A percentile compares a stretch with the other conserved stretches of the same genome.
phyloP scores from a whole-genome alignment of 1,139 yeast genomes.

The Pneumocystis sp. region DNA sequence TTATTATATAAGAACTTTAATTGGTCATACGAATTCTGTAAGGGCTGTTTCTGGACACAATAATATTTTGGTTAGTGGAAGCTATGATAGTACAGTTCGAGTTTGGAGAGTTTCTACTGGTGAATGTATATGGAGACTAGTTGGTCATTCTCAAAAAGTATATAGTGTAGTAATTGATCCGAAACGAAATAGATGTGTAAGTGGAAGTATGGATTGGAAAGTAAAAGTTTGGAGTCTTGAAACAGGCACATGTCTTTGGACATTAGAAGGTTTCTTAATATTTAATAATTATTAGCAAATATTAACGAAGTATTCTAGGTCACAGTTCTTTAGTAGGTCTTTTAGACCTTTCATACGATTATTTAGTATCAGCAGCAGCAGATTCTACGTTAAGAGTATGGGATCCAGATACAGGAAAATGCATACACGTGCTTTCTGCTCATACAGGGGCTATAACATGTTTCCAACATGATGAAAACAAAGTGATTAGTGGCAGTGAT shows the following conservation, averaged over 20 bases:
- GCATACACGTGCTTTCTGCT: slow-evolving; percentile 58
- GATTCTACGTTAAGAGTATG: slow-evolving; percentile 83
- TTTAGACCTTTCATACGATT: slow-evolving; percentile 59
- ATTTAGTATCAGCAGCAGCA: slow-evolving; percentile 91
- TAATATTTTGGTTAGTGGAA: slow-evolving; percentile 71
- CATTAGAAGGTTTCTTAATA: slow-evolving; percentile 41
- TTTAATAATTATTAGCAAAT: not conserved
- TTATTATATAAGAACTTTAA: slow-evolving; percentile 54
- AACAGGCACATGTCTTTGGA: slow-evolving; percentile 50
- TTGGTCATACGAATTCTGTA: slow-evolving; percentile 80
- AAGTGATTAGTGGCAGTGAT: slow-evolving; percentile 82
- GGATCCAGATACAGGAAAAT: slow-evolving; percentile 70
- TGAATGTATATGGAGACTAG: slow-evolving; percentile 53
- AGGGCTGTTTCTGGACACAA: slow-evolving; percentile 81
- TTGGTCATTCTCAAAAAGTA: slow-evolving; percentile 77
- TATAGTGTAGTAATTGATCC: slow-evolving; percentile 76
- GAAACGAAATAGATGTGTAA: slow-evolving; percentile 61
- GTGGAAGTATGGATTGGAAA: slow-evolving; percentile 84
- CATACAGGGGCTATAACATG: slow-evolving; percentile 86
- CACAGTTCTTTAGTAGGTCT: slow-evolving; percentile 85
- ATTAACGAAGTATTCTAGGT: not conserved
- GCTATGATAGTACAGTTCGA: slow-evolving; percentile 78
- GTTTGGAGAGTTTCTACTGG: slow-evolving; percentile 82
- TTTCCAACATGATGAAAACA: slow-evolving; percentile 73
- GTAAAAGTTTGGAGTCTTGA: slow-evolving; percentile 82